phyloP scores from a whole-genome alignment of 2,329 filamentous ascomycete species.

The Alternaria metachromatica region DNA sequence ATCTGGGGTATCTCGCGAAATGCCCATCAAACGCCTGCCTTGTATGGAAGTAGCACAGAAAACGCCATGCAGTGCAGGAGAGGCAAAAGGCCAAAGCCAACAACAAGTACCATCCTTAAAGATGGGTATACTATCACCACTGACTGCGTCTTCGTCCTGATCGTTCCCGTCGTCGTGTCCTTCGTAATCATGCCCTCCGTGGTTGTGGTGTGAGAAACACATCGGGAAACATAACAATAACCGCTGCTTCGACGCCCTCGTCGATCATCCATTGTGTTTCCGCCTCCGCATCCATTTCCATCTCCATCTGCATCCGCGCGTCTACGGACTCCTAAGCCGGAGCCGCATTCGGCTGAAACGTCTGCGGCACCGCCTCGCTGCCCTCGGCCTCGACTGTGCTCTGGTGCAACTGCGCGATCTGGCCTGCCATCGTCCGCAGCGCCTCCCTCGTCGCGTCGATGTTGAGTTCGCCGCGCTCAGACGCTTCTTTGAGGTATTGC shows the following conservation, averaged over 20 bases:
- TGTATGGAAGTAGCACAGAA: neutral
- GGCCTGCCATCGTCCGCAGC: slow-evolving; percentile 39
- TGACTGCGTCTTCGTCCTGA: neutral
- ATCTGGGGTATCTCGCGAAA: slow-evolving; percentile 12
- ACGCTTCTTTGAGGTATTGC: slow-evolving; percentile 74
- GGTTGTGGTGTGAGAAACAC: neutral
- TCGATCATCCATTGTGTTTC: neutral
- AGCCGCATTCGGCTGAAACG: slow-evolving; percentile 24
- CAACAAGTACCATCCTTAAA: neutral
- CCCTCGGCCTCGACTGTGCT: slow-evolving; percentile 16
- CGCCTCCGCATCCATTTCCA: neutral
- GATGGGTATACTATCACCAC: neutral
- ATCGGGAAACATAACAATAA: neutral
- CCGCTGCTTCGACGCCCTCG: neutral
- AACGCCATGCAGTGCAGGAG: slow-evolving; percentile 13
- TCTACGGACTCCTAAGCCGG: slow-evolving; percentile 21
- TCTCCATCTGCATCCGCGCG: neutral
- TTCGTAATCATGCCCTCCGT: neutral
- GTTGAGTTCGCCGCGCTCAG: slow-evolving; percentile 63
- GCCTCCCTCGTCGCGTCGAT: slow-evolving; percentile 43
- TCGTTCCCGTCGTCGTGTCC: neutral
- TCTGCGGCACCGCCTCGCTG: slow-evolving; percentile 11
- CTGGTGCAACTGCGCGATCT: slow-evolving; percentile 34
- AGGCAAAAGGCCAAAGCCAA: neutral
- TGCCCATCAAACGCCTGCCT: slow-evolving; percentile 1